Percentiles rank a stretch among this genome's conserved stretches.
Evolutionary conservation across 257 asterid genomes (phyloP).

Genomic region (Solanum phureja): DNA sequence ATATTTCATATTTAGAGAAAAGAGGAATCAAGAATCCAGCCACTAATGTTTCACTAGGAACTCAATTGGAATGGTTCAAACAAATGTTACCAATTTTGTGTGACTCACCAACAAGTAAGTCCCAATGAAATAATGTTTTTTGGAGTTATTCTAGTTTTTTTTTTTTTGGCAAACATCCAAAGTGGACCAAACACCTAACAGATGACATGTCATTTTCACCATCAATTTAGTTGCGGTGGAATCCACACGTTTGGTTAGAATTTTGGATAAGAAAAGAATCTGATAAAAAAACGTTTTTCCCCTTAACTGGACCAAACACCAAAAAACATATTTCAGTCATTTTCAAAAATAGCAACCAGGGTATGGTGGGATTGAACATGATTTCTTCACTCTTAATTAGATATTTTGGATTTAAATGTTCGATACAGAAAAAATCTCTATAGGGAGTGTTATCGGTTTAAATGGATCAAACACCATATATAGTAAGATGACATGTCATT

Average conservation of each 20-base stretch:
- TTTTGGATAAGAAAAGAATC: neutral
- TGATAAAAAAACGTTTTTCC: neutral
- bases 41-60: neutral
- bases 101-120: neutral
- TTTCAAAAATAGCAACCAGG: neutral
- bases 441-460: too few species aligned
- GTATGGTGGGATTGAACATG: neutral
- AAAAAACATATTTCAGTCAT: neutral
- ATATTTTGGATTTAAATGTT: neutral
- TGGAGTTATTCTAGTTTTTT: neutral
- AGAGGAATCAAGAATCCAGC: neutral
- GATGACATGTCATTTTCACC: neutral
- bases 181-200: neutral
- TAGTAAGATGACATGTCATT: neutral
- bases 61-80: neutral
- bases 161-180: neutral
- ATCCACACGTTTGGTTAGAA: fast-evolving
- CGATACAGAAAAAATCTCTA: neutral
- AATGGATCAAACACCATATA: too few species aligned
- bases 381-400: neutral
- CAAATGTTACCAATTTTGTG: neutral
- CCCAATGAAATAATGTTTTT: neutral
- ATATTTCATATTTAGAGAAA: neutral
- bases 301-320: neutral
- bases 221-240: neutral